phyloP scores from a whole-genome alignment of 345 rosid species.

The Clausena lansium region DNA sequence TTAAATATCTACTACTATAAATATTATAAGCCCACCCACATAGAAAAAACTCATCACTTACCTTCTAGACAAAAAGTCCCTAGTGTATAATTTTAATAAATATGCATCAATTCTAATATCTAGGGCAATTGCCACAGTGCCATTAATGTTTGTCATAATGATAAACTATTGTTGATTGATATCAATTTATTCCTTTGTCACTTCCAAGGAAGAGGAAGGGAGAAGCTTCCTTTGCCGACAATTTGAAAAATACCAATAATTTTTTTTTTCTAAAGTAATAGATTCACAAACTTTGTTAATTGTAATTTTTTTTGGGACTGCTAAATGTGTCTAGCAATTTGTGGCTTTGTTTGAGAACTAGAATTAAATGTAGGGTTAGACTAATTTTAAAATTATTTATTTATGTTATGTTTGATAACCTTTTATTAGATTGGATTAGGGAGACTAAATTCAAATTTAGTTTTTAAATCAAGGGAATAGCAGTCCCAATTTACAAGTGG shows the following conservation, averaged over 20 bases:
- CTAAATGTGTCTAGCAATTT: conserved; percentile 19
- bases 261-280: neutral
- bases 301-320: conserved; percentile 18
- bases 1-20: neutral
- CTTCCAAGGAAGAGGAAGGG: neutral
- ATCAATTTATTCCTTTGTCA: neutral
- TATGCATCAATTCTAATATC: neutral
- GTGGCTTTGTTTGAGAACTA: neutral
- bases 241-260: neutral
- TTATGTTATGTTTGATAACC: too few relatives aligned
- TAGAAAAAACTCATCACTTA: neutral
- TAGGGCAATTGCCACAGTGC: neutral
- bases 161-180: neutral
- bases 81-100: neutral
- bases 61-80: neutral
- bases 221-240: conserved; percentile 41
- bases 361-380: too few relatives aligned
- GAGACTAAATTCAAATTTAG: too few relatives aligned
- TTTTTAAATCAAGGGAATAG: too few relatives aligned
- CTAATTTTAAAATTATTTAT: too few relatives aligned
- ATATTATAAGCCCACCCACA: neutral
- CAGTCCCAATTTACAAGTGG: too few relatives aligned
- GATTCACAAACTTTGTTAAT: neutral
- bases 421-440: too few relatives aligned
- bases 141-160: conserved; percentile 13